These are phyloP conservation scores for Volvox carteri DNA, from an alignment of 163 green algal species.

Conservation along the genomic window DNA sequence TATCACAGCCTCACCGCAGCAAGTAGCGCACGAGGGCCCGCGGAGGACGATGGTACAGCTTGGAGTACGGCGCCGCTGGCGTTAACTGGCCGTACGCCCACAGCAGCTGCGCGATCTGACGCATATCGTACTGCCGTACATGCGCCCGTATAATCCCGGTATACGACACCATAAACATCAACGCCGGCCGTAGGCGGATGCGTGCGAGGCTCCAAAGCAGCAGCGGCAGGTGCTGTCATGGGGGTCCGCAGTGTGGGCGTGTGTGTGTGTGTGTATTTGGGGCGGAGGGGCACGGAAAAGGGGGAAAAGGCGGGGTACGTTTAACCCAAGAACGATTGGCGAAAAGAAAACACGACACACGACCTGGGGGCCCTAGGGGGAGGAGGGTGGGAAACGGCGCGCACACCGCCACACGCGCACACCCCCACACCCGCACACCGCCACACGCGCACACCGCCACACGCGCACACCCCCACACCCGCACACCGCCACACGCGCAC, in stretches of 20 bases:
- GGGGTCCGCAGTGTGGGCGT: not conserved
- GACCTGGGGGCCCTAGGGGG: no score
- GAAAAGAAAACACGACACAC: no score
- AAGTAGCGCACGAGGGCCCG: not conserved
- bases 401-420: not conserved
- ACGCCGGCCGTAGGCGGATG: conserved; percentile 12
- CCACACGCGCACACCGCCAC: not conserved
- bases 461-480: not conserved
- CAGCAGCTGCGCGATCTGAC: conserved; percentile 21
- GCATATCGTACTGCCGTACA: conserved; percentile 45
- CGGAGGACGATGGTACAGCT: conserved; percentile 23
- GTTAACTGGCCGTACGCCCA: conserved; percentile 46
- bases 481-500: no score
- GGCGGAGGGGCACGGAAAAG: not conserved
- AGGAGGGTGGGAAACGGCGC: not conserved
- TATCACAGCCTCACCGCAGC: conserved; percentile 42
- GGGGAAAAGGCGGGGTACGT: not conserved
- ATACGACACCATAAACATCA: conserved; percentile 31
- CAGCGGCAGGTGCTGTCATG: conserved; percentile 22
- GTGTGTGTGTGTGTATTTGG: not conserved
- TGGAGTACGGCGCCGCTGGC: conserved; percentile 35
- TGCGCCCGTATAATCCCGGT: not conserved
- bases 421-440: not conserved
- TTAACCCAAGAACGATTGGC: no score
- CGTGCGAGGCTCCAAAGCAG: conserved; percentile 15